These are phyloP conservation scores for Claviceps africana DNA, from an alignment of 2,329 filamentous ascomycete species.

Conservation along the genomic window DNA sequence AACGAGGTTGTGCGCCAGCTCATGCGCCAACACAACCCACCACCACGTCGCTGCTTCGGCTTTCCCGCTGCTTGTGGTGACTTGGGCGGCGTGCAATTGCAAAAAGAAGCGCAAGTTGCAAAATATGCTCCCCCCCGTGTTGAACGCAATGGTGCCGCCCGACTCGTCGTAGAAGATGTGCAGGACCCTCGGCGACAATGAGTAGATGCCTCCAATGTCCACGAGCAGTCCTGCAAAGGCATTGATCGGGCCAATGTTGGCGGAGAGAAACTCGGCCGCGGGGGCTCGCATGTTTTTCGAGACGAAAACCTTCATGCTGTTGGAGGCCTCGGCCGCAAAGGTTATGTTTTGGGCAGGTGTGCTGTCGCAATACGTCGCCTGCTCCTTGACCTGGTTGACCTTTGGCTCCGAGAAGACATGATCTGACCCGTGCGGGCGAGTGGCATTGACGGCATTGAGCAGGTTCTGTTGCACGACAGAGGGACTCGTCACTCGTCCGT, in stretches of 20 bases:
- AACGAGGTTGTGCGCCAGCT: conserved; percentile 89
- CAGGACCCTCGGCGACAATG: conserved; percentile 50
- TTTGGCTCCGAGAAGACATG: conserved; percentile 59
- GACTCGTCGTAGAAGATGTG: conserved; percentile 78
- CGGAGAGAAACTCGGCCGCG: conserved; percentile 39
- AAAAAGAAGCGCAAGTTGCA: conserved; percentile 85
- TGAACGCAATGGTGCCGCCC: conserved; percentile 84
- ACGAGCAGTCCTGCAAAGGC: conserved; percentile 55
- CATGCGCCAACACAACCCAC: conserved; percentile 93
- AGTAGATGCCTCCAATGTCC: conserved; percentile 60
- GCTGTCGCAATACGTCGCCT: conserved; percentile 74
- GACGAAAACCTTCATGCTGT: conserved; percentile 62
- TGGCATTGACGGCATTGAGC: conserved; percentile 63
- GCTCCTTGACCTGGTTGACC: conserved; percentile 63
- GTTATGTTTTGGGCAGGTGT: conserved; percentile 59
- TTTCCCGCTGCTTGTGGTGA: conserved; percentile 29
- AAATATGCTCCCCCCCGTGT: conserved; percentile 73
- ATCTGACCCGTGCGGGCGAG: conserved; percentile 61
- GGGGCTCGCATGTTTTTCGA: conserved; percentile 37
- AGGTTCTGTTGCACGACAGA: conserved; percentile 55
- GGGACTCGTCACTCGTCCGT: conserved; percentile 44
- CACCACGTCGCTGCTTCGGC: conserved; percentile 69
- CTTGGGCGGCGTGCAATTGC: conserved; percentile 52
- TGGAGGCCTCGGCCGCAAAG: conserved; percentile 54
- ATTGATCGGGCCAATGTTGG: conserved; percentile 49